Conservation (phyloP, 108 stramenopile genomes). For the Asterionellopsis glacialis region DNA sequence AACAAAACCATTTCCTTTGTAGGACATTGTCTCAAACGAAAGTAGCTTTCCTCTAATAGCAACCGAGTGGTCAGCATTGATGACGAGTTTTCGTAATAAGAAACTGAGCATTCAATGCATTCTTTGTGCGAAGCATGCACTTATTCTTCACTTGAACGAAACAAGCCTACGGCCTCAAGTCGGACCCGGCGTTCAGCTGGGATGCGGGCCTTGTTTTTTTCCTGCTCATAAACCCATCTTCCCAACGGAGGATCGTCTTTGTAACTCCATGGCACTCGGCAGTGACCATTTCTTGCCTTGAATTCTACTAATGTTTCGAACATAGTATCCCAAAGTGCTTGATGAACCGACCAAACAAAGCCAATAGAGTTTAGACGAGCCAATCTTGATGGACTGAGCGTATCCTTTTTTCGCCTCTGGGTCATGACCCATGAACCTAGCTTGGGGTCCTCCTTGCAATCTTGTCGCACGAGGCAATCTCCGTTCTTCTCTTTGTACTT, state of each 20-base stretch:
- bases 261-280: slow-evolving; percentile 51
- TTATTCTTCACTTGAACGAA: no score
- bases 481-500: slow-evolving; percentile 5
- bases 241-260: slow-evolving; percentile 48
- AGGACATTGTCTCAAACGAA: no score
- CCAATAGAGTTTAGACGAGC: slow-evolving; percentile 37
- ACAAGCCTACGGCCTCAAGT: no score
- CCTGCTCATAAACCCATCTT: slow-evolving; percentile 36
- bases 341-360: slow-evolving; percentile 46
- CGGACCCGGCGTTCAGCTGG: no score
- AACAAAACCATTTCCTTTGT: no score
- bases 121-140: no score
- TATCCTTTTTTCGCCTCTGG: background rate
- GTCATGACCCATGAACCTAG: slow-evolving; percentile 3
- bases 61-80: no score
- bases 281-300: slow-evolving; percentile 14
- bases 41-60: no score
- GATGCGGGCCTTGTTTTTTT: no score
- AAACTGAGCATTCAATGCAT: no score
- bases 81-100: no score
- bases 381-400: slow-evolving; percentile 40
- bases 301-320: slow-evolving; percentile 7
- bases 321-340: slow-evolving; percentile 53
- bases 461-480: background rate
- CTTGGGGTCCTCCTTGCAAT: background rate